Evolutionary conservation across 2,329 filamentous ascomycete genomes (phyloP), one percentile per base, ranked within the genome.

Genomic region (Penicillium decumbens): DNA sequence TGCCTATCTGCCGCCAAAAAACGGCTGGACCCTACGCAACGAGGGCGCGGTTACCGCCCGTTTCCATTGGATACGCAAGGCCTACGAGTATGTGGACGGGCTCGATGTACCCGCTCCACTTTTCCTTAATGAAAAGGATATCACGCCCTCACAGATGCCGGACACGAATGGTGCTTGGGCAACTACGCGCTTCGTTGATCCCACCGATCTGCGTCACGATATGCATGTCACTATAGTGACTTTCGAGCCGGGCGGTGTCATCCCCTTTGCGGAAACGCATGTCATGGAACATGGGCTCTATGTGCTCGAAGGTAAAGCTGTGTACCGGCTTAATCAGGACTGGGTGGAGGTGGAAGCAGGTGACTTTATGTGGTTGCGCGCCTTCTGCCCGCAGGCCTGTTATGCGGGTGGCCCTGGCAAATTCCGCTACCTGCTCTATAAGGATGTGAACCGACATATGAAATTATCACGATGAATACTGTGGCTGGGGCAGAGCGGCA

Each of bases 311-410:
- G 59, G 59, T 12, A 61, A 61, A 40, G 59, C 57, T 15, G 59
- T 61, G 6, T 61, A 61, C 42, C 53, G 59, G 4, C 56, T 61
- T 0, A 61, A 61, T 13, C 59, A 61, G 49, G 59, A 62, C 42
- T 62, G 59, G 59, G 59, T 62, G 10, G 59, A 62, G 55, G 59
- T 62, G 8, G 59, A 62, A 38, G 59, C 59, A 0, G 59, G 59
- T 33, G 59, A 62, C 28, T 62, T 62, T 41, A 62, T 62, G 59
- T 62, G 59, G 59, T 29, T 62, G 56, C 59, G 59, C 3, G 59
- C 59, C 35, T 62, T 62, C 50, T 62, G 59, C 25, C 59, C 59
- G 12, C 59, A 62, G 53, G 59, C 59, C 15, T 62, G 59, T 27
- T 62, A 62, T 10, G 59, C 59, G 6, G 59, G 59, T 58, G 59